phyloP scores from a whole-genome alignment of 805 yeast genomes.

The Saccharomycopsis fodiens region DNA sequence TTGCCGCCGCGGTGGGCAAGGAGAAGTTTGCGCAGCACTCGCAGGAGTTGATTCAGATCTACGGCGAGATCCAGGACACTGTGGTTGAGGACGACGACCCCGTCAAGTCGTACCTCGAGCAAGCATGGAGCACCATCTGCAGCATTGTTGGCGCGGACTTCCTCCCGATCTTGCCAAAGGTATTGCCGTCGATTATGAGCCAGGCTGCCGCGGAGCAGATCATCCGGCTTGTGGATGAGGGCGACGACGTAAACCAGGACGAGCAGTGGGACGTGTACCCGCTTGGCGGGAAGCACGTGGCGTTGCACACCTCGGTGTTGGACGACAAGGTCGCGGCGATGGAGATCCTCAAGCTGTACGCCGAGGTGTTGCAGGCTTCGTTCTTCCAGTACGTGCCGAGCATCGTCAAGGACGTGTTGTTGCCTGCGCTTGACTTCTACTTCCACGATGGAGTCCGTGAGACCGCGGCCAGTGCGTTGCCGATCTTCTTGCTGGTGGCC shows the following conservation, averaged over 20 bases:
- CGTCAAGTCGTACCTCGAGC: constrained; percentile 76
- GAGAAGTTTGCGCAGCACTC: constrained; percentile 77
- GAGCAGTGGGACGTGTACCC: constrained; percentile 96
- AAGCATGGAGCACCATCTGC: constrained; percentile 95
- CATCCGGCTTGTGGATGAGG: constrained; percentile 73
- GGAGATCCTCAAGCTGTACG: constrained; percentile 78
- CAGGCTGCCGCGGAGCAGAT: constrained; percentile 90
- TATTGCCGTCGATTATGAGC: constrained; percentile 79
- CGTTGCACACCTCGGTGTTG: constrained; percentile 87
- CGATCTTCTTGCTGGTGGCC: constrained; percentile 65
- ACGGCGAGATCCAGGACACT: constrained; percentile 61
- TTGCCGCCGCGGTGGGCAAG: constrained; percentile 91
- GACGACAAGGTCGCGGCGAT: constrained; percentile 93
- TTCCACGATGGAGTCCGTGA: constrained; percentile 92
- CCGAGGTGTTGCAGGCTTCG: constrained; percentile 71
- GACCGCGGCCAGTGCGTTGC: constrained; percentile 79
- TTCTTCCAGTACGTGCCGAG: constrained; percentile 80
- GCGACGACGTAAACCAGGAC: constrained; percentile 69
- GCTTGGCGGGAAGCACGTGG: constrained; percentile 85
- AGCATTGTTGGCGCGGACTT: constrained; percentile 79
- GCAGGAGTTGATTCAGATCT: constrained; percentile 61
- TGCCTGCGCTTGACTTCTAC: constrained; percentile 86
- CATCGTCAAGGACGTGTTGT: constrained; percentile 66
- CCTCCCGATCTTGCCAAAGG: constrained; percentile 72
- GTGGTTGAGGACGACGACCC: constrained; percentile 75